phyloP scores from a whole-genome alignment of 139 green algal genomes.

The Chlorella sp. region DNA sequence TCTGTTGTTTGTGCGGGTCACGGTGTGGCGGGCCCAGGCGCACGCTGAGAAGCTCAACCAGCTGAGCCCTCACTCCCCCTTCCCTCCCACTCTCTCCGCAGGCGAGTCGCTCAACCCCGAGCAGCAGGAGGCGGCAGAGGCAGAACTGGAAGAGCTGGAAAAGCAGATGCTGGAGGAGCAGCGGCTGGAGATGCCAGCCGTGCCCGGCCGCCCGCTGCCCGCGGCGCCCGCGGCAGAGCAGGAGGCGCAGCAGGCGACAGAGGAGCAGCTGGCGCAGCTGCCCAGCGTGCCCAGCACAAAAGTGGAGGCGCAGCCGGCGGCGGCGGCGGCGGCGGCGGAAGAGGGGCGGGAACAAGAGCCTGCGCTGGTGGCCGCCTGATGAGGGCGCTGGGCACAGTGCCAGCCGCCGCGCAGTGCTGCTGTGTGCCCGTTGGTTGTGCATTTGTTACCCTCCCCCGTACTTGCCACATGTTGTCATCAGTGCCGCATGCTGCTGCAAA shows the following conservation, averaged over 20 bases:
- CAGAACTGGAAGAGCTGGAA: conserved; percentile 11
- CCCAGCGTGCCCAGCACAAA: too few relatives aligned
- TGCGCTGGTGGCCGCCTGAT: background rate
- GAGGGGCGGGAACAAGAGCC: background rate
- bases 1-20: background rate
- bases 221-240: background rate
- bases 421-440: too few relatives aligned
- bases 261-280: background rate
- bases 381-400: too few relatives aligned
- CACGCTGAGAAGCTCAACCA: too few relatives aligned
- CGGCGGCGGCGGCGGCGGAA: background rate
- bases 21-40: too few relatives aligned
- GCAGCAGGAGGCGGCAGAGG: conserved; percentile 5
- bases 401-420: too few relatives aligned
- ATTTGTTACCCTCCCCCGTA: too few relatives aligned
- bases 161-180: conserved; percentile 21
- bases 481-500: too few relatives aligned
- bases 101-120: conserved; percentile 22
- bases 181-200: conserved; percentile 6
- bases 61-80: background rate
- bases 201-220: background rate
- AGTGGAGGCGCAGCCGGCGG: background rate
- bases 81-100: background rate
- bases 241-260: background rate
- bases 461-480: too few relatives aligned